Percentiles rank a stretch among this genome's conserved stretches.
These are phyloP conservation scores for Sisymbrium irio DNA, from an alignment of 345 rosid species.

Conservation along the genomic window DNA sequence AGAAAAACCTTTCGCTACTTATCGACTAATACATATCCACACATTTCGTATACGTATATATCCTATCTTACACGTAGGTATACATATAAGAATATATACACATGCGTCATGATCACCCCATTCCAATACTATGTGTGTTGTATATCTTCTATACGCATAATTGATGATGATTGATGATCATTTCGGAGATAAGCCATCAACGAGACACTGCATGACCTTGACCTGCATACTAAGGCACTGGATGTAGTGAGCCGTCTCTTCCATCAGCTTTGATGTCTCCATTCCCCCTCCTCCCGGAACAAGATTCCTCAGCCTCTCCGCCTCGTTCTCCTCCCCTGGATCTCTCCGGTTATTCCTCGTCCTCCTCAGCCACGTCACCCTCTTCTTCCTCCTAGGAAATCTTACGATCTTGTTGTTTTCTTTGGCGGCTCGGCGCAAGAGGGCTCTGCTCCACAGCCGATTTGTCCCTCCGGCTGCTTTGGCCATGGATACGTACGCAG, in stretches of 20 bases:
- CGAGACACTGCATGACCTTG: slow-evolving; percentile 34
- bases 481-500: slow-evolving; percentile 41
- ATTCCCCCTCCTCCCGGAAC: slow-evolving; percentile 39
- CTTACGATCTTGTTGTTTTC: neutral
- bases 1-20: neutral
- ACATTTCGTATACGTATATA: slow-evolving; percentile 19
- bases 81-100: slow-evolving; percentile 18
- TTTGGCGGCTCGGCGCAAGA: slow-evolving; percentile 23
- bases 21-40: slow-evolving; percentile 26
- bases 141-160: slow-evolving; percentile 16
- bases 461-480: slow-evolving; percentile 25
- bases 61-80: slow-evolving; percentile 38
- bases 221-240: slow-evolving; percentile 39
- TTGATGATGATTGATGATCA: slow-evolving; percentile 22
- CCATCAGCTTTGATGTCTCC: slow-evolving; percentile 35
- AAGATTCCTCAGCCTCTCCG: slow-evolving; percentile 25
- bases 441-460: slow-evolving; percentile 33
- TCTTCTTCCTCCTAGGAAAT: slow-evolving; percentile 8
- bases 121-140: slow-evolving; percentile 11
- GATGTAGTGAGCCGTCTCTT: slow-evolving; percentile 40
- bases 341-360: neutral
- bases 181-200: slow-evolving; percentile 26
- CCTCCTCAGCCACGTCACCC: slow-evolving; percentile 21
- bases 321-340: slow-evolving; percentile 8
- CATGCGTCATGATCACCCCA: slow-evolving; percentile 22